Percentiles rank a stretch among this genome's conserved stretches.
Conservation (phyloP, 1,139 yeast species). For the Pichia inconspicua region DNA sequence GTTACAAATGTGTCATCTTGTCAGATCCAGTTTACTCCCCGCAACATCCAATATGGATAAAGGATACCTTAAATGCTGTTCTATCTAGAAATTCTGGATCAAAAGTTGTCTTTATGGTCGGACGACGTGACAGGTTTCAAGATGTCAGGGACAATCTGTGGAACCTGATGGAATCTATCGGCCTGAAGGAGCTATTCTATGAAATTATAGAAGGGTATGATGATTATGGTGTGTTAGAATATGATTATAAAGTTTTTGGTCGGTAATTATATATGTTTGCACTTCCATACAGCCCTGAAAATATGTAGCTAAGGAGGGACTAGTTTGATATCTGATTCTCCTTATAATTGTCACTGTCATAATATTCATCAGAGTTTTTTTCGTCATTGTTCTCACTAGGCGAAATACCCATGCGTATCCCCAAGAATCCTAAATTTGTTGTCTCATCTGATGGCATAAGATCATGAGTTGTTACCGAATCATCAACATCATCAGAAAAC, state of each 20-base stretch:
- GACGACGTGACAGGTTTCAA: conserved; percentile 61
- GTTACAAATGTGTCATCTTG: conserved; percentile 54
- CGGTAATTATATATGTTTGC: conserved; percentile 11
- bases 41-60: conserved; percentile 70
- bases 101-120: conserved; percentile 61
- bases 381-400: neutral
- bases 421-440: conserved; percentile 17
- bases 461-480: conserved; percentile 13
- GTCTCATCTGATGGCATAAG: neutral
- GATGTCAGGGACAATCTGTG: conserved; percentile 56
- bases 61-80: conserved; percentile 43
- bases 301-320: neutral
- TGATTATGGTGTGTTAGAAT: conserved; percentile 74
- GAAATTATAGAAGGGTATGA: conserved; percentile 60
- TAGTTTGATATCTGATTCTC: conserved; percentile 1
- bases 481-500: conserved; percentile 4
- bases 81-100: conserved; percentile 30
- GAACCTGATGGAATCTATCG: conserved; percentile 37
- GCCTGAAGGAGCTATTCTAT: conserved; percentile 25
- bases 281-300: too few relatives aligned
- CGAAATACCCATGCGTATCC: conserved; percentile 12
- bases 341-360: conserved; percentile 6
- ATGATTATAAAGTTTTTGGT: conserved; percentile 43
- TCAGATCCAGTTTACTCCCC: conserved; percentile 88
- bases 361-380: neutral